These are phyloP conservation scores for Penicillium parvum DNA, from an alignment of 495 filamentous ascomycete genomes.

Conservation along the genomic window DNA sequence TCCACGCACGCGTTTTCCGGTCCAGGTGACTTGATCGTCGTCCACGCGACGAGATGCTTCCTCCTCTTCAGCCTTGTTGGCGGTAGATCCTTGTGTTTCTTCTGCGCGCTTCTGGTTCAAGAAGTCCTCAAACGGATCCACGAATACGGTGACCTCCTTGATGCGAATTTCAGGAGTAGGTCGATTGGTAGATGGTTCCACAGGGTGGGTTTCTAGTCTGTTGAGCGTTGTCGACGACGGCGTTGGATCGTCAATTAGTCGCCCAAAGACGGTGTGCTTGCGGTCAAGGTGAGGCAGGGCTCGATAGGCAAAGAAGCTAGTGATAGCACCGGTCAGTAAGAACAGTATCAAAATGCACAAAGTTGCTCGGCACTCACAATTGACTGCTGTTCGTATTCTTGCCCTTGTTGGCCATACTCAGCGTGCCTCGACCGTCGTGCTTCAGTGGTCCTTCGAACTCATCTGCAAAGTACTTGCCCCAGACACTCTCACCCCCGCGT, in stretches of 20 bases:
- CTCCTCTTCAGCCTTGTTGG: conserved; percentile 30
- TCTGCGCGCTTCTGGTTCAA: conserved; percentile 49
- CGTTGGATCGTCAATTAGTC: conserved; percentile 73
- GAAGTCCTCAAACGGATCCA: conserved; percentile 96
- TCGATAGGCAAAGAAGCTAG: conserved; percentile 79
- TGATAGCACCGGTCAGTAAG: conserved; percentile 9
- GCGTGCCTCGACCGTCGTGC: conserved; percentile 71
- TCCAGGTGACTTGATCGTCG: conserved; percentile 88
- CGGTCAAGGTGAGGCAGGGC: conserved; percentile 77
- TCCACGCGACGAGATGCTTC: conserved; percentile 59
- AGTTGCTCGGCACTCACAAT: conserved; percentile 48
- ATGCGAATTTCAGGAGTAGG: conserved; percentile 75
- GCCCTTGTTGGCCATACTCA: conserved; percentile 97
- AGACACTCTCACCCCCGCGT: conserved; percentile 77
- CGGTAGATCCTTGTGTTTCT: conserved; percentile 39
- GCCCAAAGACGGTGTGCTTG: conserved; percentile 95
- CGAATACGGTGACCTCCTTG: conserved; percentile 76
- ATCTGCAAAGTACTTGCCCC: conserved; percentile 88
- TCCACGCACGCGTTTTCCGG: conserved; percentile 71
- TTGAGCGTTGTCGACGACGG: conserved; percentile 54
- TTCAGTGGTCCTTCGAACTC: conserved; percentile 85
- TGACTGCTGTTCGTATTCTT: conserved; percentile 94
- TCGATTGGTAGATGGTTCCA: conserved; percentile 60
- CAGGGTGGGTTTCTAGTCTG: conserved; percentile 67
- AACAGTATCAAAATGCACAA: neutral